These are phyloP conservation scores for Lojkania enalia DNA, from an alignment of 2,329 filamentous ascomycete genomes.

Conservation along the genomic window DNA sequence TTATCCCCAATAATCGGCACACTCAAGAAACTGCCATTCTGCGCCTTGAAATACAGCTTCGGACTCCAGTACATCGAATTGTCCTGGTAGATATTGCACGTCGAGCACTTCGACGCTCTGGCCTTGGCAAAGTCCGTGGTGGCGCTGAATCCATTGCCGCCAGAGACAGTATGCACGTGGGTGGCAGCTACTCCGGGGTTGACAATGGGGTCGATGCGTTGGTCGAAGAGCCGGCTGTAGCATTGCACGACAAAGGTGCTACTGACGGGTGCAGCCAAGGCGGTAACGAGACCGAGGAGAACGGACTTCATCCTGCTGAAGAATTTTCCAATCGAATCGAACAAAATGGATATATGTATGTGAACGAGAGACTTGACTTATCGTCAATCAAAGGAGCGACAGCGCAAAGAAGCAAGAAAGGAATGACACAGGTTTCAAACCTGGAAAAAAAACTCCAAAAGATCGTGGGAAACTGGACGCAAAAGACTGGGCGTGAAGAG, in stretches of 20 bases:
- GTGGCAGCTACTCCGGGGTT: constrained; percentile 59
- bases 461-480: background rate
- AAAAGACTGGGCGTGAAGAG: background rate
- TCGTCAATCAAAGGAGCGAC: constrained; percentile 11
- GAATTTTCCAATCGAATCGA: background rate
- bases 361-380: constrained; percentile 2
- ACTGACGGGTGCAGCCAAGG: constrained; percentile 49
- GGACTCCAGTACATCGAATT: constrained; percentile 69
- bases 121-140: constrained; percentile 63
- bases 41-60: constrained; percentile 65
- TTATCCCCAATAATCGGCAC: constrained; percentile 60
- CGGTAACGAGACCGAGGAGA: constrained; percentile 18
- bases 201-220: constrained; percentile 68
- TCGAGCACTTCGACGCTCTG: constrained; percentile 65
- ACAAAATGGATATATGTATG: background rate
- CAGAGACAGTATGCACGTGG: constrained; percentile 71
- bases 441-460: constrained; percentile 7
- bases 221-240: constrained; percentile 61
- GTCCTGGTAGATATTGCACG: constrained; percentile 66
- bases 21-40: constrained; percentile 63
- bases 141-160: constrained; percentile 67
- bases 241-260: constrained; percentile 70
- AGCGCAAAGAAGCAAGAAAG: constrained; percentile 6
- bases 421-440: constrained; percentile 22
- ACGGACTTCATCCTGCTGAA: constrained; percentile 17